A percentile compares a stretch with the other conserved stretches of the same genome.
Evolutionary conservation across 805 yeast genomes (phyloP).

Genomic region (Yarrowia yakushimensis): DNA sequence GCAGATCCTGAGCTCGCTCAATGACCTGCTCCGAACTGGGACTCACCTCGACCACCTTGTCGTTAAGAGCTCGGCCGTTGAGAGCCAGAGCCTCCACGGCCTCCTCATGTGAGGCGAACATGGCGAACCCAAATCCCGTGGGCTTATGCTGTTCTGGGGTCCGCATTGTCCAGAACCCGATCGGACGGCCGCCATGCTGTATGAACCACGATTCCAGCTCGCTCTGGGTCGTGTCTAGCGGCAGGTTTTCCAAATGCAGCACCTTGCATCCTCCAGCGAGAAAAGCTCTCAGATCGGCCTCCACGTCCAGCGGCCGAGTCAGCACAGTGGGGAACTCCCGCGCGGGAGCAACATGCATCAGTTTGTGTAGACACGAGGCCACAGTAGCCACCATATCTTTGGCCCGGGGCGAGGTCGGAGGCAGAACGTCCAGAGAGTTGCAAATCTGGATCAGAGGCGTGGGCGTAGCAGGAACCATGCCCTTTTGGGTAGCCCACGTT

Average conservation of each 20-base stretch:
- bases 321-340: slow-evolving; percentile 55
- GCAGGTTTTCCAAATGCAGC: slow-evolving; percentile 74
- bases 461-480: slow-evolving; percentile 28
- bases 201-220: slow-evolving; percentile 91
- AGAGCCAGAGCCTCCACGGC: slow-evolving; percentile 73
- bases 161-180: slow-evolving; percentile 84
- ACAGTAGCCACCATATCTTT: slow-evolving; percentile 42
- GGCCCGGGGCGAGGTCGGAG: slow-evolving; percentile 45
- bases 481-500: slow-evolving; percentile 53
- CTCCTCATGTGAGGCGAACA: slow-evolving; percentile 79
- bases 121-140: slow-evolving; percentile 72
- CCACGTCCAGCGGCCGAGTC: slow-evolving; percentile 70
- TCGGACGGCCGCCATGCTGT: slow-evolving; percentile 79
- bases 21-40: slow-evolving; percentile 77
- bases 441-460: slow-evolving; percentile 45
- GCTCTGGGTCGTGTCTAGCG: slow-evolving; percentile 82
- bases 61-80: slow-evolving; percentile 75
- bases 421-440: slow-evolving; percentile 34
- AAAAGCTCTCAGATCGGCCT: slow-evolving; percentile 68
- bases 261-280: slow-evolving; percentile 69
- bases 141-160: slow-evolving; percentile 54
- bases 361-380: slow-evolving; percentile 33
- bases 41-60: slow-evolving; percentile 74
- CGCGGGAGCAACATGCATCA: slow-evolving; percentile 49
- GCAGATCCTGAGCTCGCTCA: slow-evolving; percentile 76